Evolutionary conservation across 2,329 filamentous ascomycete species (phyloP).

Genomic region (Epichloe sibirici): DNA sequence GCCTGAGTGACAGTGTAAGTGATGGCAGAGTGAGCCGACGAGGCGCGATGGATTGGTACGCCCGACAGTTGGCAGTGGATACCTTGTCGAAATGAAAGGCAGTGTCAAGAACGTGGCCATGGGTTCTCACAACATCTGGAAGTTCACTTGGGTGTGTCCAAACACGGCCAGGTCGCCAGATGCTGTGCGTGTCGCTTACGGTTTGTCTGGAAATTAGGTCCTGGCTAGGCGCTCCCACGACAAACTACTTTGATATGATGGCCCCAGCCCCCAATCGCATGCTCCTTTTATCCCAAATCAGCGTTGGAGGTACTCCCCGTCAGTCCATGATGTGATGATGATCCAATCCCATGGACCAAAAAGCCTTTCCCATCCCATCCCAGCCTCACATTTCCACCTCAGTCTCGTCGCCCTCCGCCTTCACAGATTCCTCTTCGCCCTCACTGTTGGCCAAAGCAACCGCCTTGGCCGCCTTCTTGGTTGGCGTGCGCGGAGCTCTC

Average conservation of each 20-base stretch:
- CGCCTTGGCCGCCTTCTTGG: constrained; percentile 18
- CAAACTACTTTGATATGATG: not conserved
- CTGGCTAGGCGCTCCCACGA: too few species aligned
- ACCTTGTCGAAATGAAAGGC: not conserved
- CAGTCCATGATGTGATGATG: not conserved
- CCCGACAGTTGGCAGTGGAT: not conserved
- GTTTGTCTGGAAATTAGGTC: not conserved
- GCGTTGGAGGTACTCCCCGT: not conserved
- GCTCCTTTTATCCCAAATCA: not conserved
- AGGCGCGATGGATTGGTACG: not conserved
- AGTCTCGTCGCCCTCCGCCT: constrained; percentile 8
- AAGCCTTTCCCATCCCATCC: too few species aligned
- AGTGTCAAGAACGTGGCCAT: not conserved
- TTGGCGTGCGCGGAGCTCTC: constrained; percentile 16
- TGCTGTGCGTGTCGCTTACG: not conserved
- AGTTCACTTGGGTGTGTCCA: not conserved
- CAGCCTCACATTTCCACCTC: constrained; percentile 6
- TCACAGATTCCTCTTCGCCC: constrained; percentile 4
- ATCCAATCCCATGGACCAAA: not conserved
- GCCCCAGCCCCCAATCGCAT: not conserved
- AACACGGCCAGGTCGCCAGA: not conserved
- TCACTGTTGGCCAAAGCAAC: constrained; percentile 7
- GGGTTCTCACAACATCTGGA: not conserved
- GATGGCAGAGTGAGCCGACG: constrained; percentile 1
- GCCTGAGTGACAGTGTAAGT: not conserved